phyloP scores from a whole-genome alignment of 495 filamentous ascomycete species.

The Talaromyces adpressus region DNA sequence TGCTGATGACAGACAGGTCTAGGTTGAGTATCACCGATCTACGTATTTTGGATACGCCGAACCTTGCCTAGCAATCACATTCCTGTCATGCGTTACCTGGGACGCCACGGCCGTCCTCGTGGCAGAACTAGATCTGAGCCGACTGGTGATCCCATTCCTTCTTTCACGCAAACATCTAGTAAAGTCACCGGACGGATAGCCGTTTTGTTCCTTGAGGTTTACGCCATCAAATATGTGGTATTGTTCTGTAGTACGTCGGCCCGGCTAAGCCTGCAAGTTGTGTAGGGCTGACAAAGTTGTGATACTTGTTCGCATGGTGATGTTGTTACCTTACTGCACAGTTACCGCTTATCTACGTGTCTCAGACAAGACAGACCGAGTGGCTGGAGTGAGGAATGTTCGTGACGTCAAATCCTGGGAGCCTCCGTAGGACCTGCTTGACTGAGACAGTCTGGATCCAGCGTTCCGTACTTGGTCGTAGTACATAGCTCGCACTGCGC shows the following conservation, averaged over 20 bases:
- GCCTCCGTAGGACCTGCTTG: background rate
- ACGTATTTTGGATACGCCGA: background rate
- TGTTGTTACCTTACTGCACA: background rate
- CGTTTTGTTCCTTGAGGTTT: background rate
- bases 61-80: slow-evolving; percentile 1
- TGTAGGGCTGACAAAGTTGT: background rate
- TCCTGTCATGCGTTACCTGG: background rate
- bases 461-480: background rate
- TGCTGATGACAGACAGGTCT: background rate
- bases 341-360: background rate
- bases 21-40: background rate
- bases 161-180: background rate
- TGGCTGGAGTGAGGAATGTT: slow-evolving; percentile 1
- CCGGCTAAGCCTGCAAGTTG: background rate
- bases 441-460: background rate
- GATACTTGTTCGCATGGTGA: background rate
- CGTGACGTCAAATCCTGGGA: background rate
- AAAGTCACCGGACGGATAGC: background rate
- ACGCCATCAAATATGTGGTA: background rate
- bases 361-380: background rate
- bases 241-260: background rate
- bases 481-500: background rate
- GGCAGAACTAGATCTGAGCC: background rate
- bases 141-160: background rate
- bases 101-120: background rate